Evolutionary conservation across 2,329 filamentous ascomycete genomes (phyloP).

Genomic region (Purpureocillium lavendulum): DNA sequence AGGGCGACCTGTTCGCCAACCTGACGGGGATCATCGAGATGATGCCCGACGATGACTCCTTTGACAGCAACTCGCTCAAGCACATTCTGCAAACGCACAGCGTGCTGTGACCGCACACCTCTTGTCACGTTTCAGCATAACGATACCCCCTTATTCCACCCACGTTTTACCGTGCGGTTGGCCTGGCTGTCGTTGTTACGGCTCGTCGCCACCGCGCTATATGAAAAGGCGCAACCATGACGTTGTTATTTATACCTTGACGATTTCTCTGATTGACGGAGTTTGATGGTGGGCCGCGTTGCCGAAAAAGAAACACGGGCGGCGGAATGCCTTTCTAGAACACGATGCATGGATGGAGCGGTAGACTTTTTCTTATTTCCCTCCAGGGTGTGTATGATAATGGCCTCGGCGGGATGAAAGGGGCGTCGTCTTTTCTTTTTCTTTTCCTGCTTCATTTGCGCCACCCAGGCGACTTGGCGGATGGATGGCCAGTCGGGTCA

Average conservation of each 20-base stretch:
- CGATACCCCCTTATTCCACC: conserved; percentile 1
- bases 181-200: too few species aligned
- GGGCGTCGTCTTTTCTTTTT: too few species aligned
- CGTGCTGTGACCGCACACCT: conserved; percentile 32
- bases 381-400: neutral
- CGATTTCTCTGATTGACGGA: neutral
- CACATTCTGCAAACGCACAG: conserved; percentile 43
- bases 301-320: neutral
- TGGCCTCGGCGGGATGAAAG: too few species aligned
- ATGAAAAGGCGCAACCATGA: too few species aligned
- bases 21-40: conserved; percentile 80
- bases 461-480: too few species aligned
- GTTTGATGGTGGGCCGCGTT: neutral
- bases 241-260: too few species aligned
- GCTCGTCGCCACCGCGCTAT: too few species aligned
- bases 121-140: neutral
- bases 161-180: neutral
- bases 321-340: neutral
- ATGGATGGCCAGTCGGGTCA: too few species aligned
- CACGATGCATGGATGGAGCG: neutral
- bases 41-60: conserved; percentile 62
- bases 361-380: too few species aligned
- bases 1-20: conserved; percentile 84
- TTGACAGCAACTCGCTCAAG: conserved; percentile 45
- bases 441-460: too few species aligned